These are phyloP conservation scores for Mycena vitilis DNA, from an alignment of 768 basidiomycete species.

Conservation along the genomic window DNA sequence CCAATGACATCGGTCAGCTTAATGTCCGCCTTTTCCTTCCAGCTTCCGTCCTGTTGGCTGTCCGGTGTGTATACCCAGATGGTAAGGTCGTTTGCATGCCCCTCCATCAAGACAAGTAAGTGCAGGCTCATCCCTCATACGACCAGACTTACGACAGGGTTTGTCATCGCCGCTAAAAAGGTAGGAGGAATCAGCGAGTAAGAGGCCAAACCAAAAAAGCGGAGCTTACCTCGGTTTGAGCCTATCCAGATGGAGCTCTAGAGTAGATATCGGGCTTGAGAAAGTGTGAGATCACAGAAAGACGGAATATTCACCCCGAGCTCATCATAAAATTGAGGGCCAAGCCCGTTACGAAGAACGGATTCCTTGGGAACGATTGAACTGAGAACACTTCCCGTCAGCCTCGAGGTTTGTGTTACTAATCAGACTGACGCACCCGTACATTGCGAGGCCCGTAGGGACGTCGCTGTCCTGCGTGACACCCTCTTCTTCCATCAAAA, in stretches of 20 bases:
- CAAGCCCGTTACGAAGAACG: too few relatives aligned
- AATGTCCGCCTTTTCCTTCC: not conserved
- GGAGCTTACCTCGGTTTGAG: not conserved
- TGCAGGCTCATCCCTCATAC: not conserved
- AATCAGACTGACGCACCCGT: too few relatives aligned
- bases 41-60: not conserved
- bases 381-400: too few relatives aligned
- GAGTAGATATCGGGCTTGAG: too few relatives aligned
- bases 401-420: too few relatives aligned
- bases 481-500: constrained; percentile 11
- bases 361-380: not conserved
- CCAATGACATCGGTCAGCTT: not conserved
- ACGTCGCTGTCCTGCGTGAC: not conserved
- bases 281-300: too few relatives aligned
- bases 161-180: not conserved
- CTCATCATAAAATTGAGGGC: too few relatives aligned
- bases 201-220: not conserved
- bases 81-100: not conserved
- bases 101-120: not conserved
- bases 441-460: constrained; percentile 1
- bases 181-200: not conserved
- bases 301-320: too few relatives aligned
- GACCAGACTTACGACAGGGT: not conserved
- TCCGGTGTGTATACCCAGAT: not conserved
- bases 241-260: not conserved